Evolutionary conservation across 2,329 filamentous ascomycete species (phyloP), one percentile per base, ranked within the genome.

Genomic region (Bipolaris victoriae): DNA sequence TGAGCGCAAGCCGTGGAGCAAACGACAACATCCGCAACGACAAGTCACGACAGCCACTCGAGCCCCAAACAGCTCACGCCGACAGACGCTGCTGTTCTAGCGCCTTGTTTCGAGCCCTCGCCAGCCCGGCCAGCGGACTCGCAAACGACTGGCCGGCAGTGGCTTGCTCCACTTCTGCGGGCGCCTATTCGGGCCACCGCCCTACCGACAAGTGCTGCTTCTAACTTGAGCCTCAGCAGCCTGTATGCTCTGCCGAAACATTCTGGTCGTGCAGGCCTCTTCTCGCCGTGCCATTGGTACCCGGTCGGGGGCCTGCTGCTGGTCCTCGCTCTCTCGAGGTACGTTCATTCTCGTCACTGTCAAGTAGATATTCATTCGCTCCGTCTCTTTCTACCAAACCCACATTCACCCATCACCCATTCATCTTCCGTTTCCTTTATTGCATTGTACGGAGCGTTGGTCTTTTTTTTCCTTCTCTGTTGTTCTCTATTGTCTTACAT

Each of bases 191-290:
- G 63, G 69, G 68, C 69, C 70, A 67, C 70, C 70, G 62, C 72
- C 67, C 70, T 62, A 51, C 57, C 67, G 58, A 58, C 61, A 74
- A 67, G 65, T 66, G 67, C 70, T 68, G 65, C 62, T 73, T 73
- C 73, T 72, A 72, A 73, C 74, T 76, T 76, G 76, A 78, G 78
- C 73, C 74, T 73, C 75, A 75, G 64, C 67, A 71, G 71, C 73
- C 68, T 74, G 76, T 70, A 72, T 76, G 67, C 69, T 59, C 72
- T 70, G 63, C 65, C 76, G 78, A 78, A 78, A 78, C 78, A 69
- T 69, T 67, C 65, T 66, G 68, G 69, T 71, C 67, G 71, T 70
- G 69, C 69, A 71, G 72, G 64, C 71, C 67, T 69, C 62, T 67
- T 69, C 73, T 72, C 72, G 71, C 68, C 65, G 73, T 76, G 67